A percentile compares a stretch with the other conserved stretches of the same genome.
phyloP scores from a whole-genome alignment of 2,329 filamentous ascomycete genomes.

The Mycosphaerella sp. region DNA sequence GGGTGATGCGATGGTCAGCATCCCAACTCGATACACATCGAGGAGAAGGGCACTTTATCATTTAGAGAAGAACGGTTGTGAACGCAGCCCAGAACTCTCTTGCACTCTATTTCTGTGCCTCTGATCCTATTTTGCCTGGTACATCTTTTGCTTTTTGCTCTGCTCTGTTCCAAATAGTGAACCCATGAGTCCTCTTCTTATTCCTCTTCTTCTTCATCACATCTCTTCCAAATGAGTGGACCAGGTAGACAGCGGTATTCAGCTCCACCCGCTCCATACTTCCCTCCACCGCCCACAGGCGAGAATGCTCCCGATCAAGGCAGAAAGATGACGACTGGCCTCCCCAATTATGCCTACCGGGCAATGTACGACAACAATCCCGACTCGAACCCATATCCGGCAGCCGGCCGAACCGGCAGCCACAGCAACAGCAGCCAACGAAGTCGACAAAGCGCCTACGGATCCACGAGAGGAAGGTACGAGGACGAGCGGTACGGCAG shows the following conservation, averaged over 20 bases:
- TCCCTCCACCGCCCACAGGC: constrained; percentile 3
- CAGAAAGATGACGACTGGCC: constrained; percentile 6
- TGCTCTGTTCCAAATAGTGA: background rate
- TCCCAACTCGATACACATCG: constrained; percentile 2
- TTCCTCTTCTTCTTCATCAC: background rate
- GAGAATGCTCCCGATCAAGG: background rate
- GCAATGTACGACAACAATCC: constrained; percentile 9
- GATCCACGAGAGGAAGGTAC: constrained; percentile 4
- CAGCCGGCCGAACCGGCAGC: constrained; percentile 4
- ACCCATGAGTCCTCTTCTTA: background rate
- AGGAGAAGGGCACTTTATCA: background rate
- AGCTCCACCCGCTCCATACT: constrained; percentile 4
- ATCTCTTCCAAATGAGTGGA: constrained; percentile 2
- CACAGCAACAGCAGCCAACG: constrained; percentile 10
- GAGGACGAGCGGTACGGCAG: constrained; percentile 8
- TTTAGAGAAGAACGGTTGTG: background rate
- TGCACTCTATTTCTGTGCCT: background rate
- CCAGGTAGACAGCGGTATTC: constrained; percentile 8
- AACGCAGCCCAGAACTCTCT: constrained; percentile 1
- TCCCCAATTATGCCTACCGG: constrained; percentile 9
- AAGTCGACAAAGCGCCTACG: constrained; percentile 8
- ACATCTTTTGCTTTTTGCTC: background rate
- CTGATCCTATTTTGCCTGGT: background rate
- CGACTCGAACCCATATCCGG: constrained; percentile 3
- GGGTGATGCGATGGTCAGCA: constrained; percentile 1